phyloP scores from a whole-genome alignment of 257 asterid genomes.

The Henckelia pumila region DNA sequence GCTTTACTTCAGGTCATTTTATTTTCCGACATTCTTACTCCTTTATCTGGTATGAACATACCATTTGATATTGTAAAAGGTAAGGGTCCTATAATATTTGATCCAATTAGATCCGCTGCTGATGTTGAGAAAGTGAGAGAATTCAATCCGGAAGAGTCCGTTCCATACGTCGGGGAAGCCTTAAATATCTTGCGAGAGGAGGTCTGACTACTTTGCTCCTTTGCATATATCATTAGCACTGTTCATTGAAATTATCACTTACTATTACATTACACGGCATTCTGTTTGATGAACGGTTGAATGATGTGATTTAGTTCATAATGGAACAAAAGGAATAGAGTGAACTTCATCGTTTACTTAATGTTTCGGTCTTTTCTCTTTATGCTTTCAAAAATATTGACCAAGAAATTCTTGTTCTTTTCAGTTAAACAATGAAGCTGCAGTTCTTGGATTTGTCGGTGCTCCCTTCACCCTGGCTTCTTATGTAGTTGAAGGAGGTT shows the following conservation, averaged over 20 bases:
- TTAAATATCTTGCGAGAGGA: slow-evolving; percentile 83
- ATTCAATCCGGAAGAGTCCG: slow-evolving; percentile 81
- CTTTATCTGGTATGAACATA: slow-evolving; percentile 93
- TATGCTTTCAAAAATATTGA: slow-evolving; percentile 19
- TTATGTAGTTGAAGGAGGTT: slow-evolving; percentile 95
- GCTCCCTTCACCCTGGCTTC: slow-evolving; percentile 98
- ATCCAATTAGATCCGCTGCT: slow-evolving; percentile 57
- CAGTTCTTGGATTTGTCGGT: slow-evolving; percentile 96
- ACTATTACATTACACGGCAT: background rate
- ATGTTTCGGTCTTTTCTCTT: background rate
- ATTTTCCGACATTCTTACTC: slow-evolving; percentile 98
- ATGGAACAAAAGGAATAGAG: slow-evolving; percentile 1
- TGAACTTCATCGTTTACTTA: background rate
- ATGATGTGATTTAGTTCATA: background rate
- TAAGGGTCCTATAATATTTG: slow-evolving; percentile 91
- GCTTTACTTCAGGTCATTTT: slow-evolving; percentile 74
- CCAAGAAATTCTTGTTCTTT: slow-evolving; percentile 3
- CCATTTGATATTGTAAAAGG: slow-evolving; percentile 97
- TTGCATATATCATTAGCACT: background rate
- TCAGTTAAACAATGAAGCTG: slow-evolving; percentile 94
- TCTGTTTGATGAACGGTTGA: background rate
- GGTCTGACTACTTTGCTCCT: slow-evolving; percentile 41
- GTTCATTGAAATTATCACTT: background rate
- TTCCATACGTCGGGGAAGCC: slow-evolving; percentile 97
- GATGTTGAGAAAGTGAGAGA: slow-evolving; percentile 89